Evolutionary conservation across 192 early-diverging fungal genomes (phyloP).

Genomic region (Radiomyces spectabilis): DNA sequence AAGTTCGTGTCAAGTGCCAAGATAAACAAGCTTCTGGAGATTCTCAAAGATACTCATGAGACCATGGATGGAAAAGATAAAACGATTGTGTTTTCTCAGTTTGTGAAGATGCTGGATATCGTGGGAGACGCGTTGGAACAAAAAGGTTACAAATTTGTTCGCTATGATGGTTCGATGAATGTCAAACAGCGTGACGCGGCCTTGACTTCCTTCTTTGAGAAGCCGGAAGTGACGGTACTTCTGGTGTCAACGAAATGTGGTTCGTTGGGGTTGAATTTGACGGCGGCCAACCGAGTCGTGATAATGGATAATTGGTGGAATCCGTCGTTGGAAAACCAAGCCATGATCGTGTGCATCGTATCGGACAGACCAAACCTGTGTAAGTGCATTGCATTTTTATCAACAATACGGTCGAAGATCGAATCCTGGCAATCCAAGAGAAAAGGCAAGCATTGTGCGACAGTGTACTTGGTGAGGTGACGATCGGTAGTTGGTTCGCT

Average conservation of each 20-base stretch:
- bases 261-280: slow-evolving; percentile 61
- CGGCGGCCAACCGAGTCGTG: slow-evolving; percentile 14
- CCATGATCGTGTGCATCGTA: slow-evolving; percentile 68
- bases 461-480: slow-evolving; percentile 14
- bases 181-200: slow-evolving; percentile 27
- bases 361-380: slow-evolving; percentile 59
- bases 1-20: slow-evolving; percentile 22
- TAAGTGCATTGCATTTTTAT: slow-evolving; percentile 55
- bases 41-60: slow-evolving; percentile 17
- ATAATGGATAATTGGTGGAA: slow-evolving; percentile 32
- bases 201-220: slow-evolving; percentile 28
- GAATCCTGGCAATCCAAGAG: slow-evolving; percentile 56
- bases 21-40: slow-evolving; percentile 37
- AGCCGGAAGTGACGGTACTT: slow-evolving; percentile 36
- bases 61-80: slow-evolving; percentile 26
- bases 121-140: slow-evolving; percentile 31
- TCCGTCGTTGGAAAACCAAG: slow-evolving; percentile 39
- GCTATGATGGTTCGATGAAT: slow-evolving; percentile 40
- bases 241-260: slow-evolving; percentile 67
- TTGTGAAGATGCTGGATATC: slow-evolving; percentile 33
- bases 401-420: slow-evolving; percentile 60
- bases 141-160: slow-evolving; percentile 22
- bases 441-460: slow-evolving; percentile 41
- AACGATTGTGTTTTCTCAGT: slow-evolving; percentile 53
- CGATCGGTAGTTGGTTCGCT: slow-evolving; percentile 2